phyloP scores from a whole-genome alignment of 495 filamentous ascomycete species.

The Aspergillus nidulans region DNA sequence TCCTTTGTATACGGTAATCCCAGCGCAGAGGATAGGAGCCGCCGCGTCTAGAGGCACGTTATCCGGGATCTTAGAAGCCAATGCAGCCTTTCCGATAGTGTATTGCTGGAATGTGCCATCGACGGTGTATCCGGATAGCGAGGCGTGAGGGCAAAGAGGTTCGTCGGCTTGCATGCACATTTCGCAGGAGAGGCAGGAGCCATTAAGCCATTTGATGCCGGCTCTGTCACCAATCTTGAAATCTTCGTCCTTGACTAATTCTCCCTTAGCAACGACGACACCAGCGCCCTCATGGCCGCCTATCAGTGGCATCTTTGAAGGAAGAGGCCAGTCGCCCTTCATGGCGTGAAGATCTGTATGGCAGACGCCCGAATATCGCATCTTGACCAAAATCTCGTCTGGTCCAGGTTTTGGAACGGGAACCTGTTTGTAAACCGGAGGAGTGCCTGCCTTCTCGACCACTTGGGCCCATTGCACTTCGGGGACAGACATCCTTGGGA shows the following conservation, averaged over 20 bases:
- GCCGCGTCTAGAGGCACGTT: slow-evolving; percentile 69
- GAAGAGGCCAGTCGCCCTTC: slow-evolving; percentile 83
- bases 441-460: slow-evolving; percentile 70
- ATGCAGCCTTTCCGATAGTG: slow-evolving; percentile 75
- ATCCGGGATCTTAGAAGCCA: slow-evolving; percentile 76
- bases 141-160: slow-evolving; percentile 67
- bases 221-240: slow-evolving; percentile 75
- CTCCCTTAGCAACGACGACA: slow-evolving; percentile 73
- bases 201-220: slow-evolving; percentile 91
- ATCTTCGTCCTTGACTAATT: slow-evolving; percentile 65
- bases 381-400: slow-evolving; percentile 86
- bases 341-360: slow-evolving; percentile 85
- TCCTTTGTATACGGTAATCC: slow-evolving; percentile 91
- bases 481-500: slow-evolving; percentile 48
- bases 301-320: slow-evolving; percentile 74
- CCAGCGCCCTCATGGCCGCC: slow-evolving; percentile 92
- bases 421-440: slow-evolving; percentile 76
- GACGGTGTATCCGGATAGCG: slow-evolving; percentile 84
- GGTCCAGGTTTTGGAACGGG: slow-evolving; percentile 72
- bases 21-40: slow-evolving; percentile 79
- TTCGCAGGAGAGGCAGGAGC: slow-evolving; percentile 69
- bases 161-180: slow-evolving; percentile 77
- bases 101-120: slow-evolving; percentile 95
- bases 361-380: slow-evolving; percentile 91
- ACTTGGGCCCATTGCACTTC: slow-evolving; percentile 84